Base-by-base conservation (phyloP, 805 yeast species). In the Kregervanrija pseudodelftensis region DNA sequence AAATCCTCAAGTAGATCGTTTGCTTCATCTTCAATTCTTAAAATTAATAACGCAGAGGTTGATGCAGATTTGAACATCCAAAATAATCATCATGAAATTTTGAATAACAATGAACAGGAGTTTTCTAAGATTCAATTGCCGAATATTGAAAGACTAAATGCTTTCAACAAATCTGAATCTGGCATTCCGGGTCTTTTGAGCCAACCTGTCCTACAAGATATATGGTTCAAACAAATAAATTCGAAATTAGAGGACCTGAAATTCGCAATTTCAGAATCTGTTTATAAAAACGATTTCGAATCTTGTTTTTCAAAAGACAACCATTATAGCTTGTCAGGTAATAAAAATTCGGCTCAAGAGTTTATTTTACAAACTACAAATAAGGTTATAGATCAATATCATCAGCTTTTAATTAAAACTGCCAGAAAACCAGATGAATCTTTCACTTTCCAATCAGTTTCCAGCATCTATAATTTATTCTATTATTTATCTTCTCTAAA, bases 151-250 rank as follows among this genome's bases (percentile, higher is more conserved):
- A 42, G 53, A 22, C 15, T 66, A 22, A 63, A 59, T 36, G 30
- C 47, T 33, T 51, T 54, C 36, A 42, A 47, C 47, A 54, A 58
- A 3, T 30, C 56, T 3, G 74, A 58, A 3, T 31, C 55, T 1
- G 78, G 78, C 11, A 64, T 79, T 16, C 62, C 66, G 1, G 85
- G 85, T 2, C 59, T 80, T 4, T 67, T 74, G 45, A 68, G 79
- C 3, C 41, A 67, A 1, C 49, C 66, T 37, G 78, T 80, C 9
- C 55, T 79, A n/a, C 56, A 71, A 11, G 74, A 69, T 46, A 71
- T 76, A 3, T 79, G 81, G 77, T 69, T 63, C 49, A 64, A 68
- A 16, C 69, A 79, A 53, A 66, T 72, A 3, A 60, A 62, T 3
- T 32, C 48, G 8, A 69, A 70, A 42, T 63, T 70, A 5, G 63